Evolutionary conservation across 2,329 filamentous ascomycete genomes (phyloP), one percentile per base, ranked within the genome.

Genomic region (Colletotrichum godetiae): DNA sequence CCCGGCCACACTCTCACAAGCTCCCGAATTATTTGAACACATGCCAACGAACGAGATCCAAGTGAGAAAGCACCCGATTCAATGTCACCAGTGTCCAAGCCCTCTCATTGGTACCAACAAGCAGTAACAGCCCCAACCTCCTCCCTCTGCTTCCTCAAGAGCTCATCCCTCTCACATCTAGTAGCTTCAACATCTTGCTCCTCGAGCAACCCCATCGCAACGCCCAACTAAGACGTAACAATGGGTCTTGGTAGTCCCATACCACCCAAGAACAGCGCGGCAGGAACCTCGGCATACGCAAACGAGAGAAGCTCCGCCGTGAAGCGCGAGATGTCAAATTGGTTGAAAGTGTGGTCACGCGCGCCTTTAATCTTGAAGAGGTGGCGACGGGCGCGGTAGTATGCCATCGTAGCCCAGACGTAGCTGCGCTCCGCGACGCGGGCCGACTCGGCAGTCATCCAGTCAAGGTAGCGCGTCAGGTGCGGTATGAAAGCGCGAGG

Each of bases 381-480:
- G 68, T 81, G 79, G 33, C 73, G 62, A 24, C 81, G 77, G 3
- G 75, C 74, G 27, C 80, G 79, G 11, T 79, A 68, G 35, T 78
- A 82, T 24, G 79, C 76, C 22, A 76, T 76, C 3, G 76, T 76
- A 2, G 78, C 81, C 80, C 80, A 83, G 53, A 79, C 72, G 29
- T 79, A 80, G 65, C 76, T 79, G 2, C 78, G 67, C 15, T 74
- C 67, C 4, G 81, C 76, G 27, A 76, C 76, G 11, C 64, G 64
- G 7, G 78, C 77, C 13, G 78, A 75, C 11, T 72, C 73, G 24
- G 70, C 71, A 1, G 80, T 76, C 49, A 83, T 73, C 80, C 80
- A 82, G 75, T 81, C 79, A 67, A 83, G 76, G 65, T 82, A 83
- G 10, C 67, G 59, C 0, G 79, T 76, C 22, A 82, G 64, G 31